Evolutionary conservation across 2,329 filamentous ascomycete species (phyloP).

Genomic region (Xylogone sp.): DNA sequence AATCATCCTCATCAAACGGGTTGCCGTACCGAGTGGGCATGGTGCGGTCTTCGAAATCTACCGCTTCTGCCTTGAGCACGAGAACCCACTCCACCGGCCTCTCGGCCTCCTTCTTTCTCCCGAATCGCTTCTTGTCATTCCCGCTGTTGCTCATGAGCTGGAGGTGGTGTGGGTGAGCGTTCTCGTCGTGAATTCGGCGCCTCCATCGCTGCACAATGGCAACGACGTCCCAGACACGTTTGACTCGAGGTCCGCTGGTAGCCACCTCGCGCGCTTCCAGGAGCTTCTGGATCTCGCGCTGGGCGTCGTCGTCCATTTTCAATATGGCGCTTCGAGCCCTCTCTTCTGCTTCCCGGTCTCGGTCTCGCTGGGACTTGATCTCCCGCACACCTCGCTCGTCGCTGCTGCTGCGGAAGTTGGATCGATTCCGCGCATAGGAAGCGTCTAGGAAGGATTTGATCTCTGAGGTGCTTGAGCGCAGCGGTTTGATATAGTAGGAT

Average conservation of each 20-base stretch:
- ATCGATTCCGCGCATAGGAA: not conserved
- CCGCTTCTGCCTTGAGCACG: slow-evolving; percentile 8
- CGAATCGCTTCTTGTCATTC: not conserved
- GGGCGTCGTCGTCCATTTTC: slow-evolving; percentile 6
- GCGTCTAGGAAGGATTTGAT: not conserved
- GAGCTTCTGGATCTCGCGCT: slow-evolving; percentile 14
- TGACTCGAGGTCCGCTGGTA: not conserved
- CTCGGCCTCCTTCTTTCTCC: slow-evolving; percentile 2
- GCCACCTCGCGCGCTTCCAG: slow-evolving; percentile 8
- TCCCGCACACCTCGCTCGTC: not conserved
- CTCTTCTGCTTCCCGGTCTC: not conserved
- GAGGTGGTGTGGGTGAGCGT: not conserved
- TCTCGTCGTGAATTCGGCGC: slow-evolving; percentile 2
- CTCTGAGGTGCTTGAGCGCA: slow-evolving; percentile 6
- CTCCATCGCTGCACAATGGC: slow-evolving; percentile 5
- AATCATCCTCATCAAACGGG: not conserved
- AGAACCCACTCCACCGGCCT: slow-evolving; percentile 10
- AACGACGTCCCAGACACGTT: slow-evolving; percentile 5
- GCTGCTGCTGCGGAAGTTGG: not conserved
- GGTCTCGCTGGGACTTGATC: not conserved
- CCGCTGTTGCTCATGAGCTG: not conserved
- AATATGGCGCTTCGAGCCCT: slow-evolving; percentile 2
- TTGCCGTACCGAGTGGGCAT: slow-evolving; percentile 2
- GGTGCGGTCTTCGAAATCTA: slow-evolving; percentile 2
- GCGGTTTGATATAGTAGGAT: slow-evolving; percentile 11